phyloP scores from a whole-genome alignment of 2,329 filamentous ascomycete species.

The Septoria linicola region DNA sequence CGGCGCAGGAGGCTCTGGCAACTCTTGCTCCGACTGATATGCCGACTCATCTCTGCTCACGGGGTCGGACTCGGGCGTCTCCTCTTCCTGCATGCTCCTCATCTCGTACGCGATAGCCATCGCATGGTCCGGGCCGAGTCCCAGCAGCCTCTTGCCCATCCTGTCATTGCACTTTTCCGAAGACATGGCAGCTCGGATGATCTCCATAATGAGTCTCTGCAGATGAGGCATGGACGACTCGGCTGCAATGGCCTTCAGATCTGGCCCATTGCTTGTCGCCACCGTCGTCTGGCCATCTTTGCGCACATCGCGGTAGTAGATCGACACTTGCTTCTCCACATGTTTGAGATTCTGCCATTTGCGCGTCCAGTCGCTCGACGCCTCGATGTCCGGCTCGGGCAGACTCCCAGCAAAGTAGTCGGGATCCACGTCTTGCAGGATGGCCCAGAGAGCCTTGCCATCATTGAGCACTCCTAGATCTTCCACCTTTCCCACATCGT shows the following conservation, averaged over 20 bases:
- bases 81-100: slow-evolving; percentile 35
- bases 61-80: slow-evolving; percentile 31
- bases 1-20: too few species aligned
- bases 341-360: slow-evolving; percentile 56
- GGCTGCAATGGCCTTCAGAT: slow-evolving; percentile 51
- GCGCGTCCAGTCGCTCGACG: slow-evolving; percentile 51
- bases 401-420: slow-evolving; percentile 51
- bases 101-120: slow-evolving; percentile 38
- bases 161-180: slow-evolving; percentile 49
- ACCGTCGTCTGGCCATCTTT: slow-evolving; percentile 38
- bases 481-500: slow-evolving; percentile 39
- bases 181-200: slow-evolving; percentile 50
- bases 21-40: slow-evolving; percentile 35
- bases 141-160: slow-evolving; percentile 42
- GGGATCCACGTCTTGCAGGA: slow-evolving; percentile 48
- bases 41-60: slow-evolving; percentile 34
- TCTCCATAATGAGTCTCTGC: slow-evolving; percentile 48
- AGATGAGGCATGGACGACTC: slow-evolving; percentile 42
- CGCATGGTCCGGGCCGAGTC: slow-evolving; percentile 35
- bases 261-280: slow-evolving; percentile 42
- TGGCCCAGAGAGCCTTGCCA: slow-evolving; percentile 50
- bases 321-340: slow-evolving; percentile 49
- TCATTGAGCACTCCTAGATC: slow-evolving; percentile 48
- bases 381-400: slow-evolving; percentile 46
- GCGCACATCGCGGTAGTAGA: slow-evolving; percentile 50